Evolutionary conservation across 768 basidiomycete species (phyloP).

Genomic region (Chiua virens): DNA sequence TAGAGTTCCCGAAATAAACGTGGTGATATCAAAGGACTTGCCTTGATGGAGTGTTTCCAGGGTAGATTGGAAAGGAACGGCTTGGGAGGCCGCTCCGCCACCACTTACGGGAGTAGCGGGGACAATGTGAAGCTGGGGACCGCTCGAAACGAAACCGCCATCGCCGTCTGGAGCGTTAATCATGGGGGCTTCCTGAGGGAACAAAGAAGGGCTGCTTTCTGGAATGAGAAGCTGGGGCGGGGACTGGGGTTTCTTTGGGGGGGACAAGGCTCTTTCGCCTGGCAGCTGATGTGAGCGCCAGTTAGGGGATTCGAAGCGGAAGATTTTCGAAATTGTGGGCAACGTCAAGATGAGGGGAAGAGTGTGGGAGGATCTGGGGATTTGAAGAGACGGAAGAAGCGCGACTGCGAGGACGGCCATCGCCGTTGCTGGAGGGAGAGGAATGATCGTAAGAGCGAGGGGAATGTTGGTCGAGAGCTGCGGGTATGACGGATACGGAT

Average conservation of each 20-base stretch:
- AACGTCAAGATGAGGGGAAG: slow-evolving; percentile 59
- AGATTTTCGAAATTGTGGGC: slow-evolving; percentile 56
- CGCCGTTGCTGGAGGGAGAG: slow-evolving; percentile 62
- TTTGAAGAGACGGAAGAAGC: slow-evolving; percentile 72
- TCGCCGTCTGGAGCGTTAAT: slow-evolving; percentile 66
- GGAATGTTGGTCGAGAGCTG: slow-evolving; percentile 36
- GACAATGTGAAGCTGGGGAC: slow-evolving; percentile 74
- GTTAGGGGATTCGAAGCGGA: slow-evolving; percentile 65
- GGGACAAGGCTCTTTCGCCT: slow-evolving; percentile 36
- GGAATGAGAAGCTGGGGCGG: slow-evolving; percentile 64
- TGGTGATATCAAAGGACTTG: slow-evolving; percentile 39
- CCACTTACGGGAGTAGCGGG: slow-evolving; percentile 80
- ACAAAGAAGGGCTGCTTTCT: slow-evolving; percentile 45
- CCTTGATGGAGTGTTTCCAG: slow-evolving; percentile 54
- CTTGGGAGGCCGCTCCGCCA: slow-evolving; percentile 47
- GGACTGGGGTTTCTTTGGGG: slow-evolving; percentile 57
- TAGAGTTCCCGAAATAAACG: slow-evolving; percentile 32
- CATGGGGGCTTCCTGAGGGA: slow-evolving; percentile 45
- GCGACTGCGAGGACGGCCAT: slow-evolving; percentile 51
- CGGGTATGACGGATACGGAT: slow-evolving; percentile 40
- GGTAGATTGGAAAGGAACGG: slow-evolving; percentile 52
- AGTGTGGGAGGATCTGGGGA: slow-evolving; percentile 38
- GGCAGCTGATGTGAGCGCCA: slow-evolving; percentile 54
- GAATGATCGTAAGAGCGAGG: slow-evolving; percentile 57
- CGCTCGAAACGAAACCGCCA: slow-evolving; percentile 43